phyloP scores from a whole-genome alignment of 2,329 filamentous ascomycete genomes.

The Clonostachys byssicola region DNA sequence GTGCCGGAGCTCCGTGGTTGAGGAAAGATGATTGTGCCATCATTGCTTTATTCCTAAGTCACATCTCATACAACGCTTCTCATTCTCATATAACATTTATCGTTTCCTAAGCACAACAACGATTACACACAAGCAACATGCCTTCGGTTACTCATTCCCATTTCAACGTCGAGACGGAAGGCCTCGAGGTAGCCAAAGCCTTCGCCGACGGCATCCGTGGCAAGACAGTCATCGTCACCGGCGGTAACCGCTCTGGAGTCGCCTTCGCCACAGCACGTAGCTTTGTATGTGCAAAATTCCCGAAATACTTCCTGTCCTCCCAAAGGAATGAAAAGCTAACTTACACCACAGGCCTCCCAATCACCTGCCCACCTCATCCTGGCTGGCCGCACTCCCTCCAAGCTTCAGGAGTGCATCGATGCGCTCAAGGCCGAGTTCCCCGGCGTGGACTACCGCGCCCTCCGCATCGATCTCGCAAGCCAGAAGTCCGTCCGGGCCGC shows the following conservation, averaged over 20 bases:
- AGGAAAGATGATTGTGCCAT: too few species aligned
- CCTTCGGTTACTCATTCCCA: slow-evolving; percentile 11
- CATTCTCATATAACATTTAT: too few species aligned
- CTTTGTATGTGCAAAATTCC: slow-evolving; percentile 1
- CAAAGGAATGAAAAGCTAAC: neutral
- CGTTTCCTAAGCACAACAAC: too few species aligned
- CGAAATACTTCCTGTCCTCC: too few species aligned
- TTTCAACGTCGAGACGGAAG: slow-evolving; percentile 10
- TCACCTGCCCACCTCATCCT: slow-evolving; percentile 4
- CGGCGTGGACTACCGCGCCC: slow-evolving; percentile 7
- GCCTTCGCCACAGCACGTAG: slow-evolving; percentile 27
- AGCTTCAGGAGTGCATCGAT: neutral
- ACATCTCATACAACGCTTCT: too few species aligned
- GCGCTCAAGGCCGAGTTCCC: slow-evolving; percentile 3
- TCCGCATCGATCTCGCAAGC: slow-evolving; percentile 27
- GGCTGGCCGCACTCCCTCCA: neutral
- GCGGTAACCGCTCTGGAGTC: slow-evolving; percentile 23
- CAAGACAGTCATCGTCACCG: slow-evolving; percentile 29
- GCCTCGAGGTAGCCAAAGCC: slow-evolving; percentile 8
- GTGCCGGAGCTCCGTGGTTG: too few species aligned
- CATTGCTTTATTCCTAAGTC: too few species aligned
- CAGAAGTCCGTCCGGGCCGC: slow-evolving; percentile 25
- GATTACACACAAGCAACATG: slow-evolving; percentile 3
- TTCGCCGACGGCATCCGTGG: slow-evolving; percentile 14
- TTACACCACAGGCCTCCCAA: neutral